These are phyloP conservation scores for Pisolithus thermaeus DNA, from an alignment of 1,284 basidiomycete species.

Conservation along the genomic window DNA sequence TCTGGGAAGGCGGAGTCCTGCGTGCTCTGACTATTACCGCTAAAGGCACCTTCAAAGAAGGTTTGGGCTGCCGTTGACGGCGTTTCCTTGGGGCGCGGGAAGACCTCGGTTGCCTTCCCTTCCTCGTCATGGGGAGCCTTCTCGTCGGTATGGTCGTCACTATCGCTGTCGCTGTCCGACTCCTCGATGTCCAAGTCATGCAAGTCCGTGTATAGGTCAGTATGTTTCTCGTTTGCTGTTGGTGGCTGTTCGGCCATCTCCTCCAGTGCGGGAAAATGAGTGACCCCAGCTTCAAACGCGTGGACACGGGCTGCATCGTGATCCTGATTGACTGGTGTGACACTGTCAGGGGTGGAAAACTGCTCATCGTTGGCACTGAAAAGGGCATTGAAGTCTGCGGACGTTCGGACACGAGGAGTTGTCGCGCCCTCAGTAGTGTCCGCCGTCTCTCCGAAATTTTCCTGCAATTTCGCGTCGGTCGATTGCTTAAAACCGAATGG, in stretches of 20 bases:
- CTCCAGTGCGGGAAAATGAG: constrained; percentile 44
- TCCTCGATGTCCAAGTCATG: constrained; percentile 64
- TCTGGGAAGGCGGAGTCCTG: constrained; percentile 11
- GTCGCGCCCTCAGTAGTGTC: constrained; percentile 21
- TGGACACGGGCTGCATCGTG: constrained; percentile 18
- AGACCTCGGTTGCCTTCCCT: constrained; percentile 13
- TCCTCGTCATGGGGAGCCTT: constrained; percentile 13
- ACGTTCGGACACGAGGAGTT: constrained; percentile 14
- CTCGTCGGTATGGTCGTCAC: constrained; percentile 46
- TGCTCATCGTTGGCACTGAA: constrained; percentile 4
- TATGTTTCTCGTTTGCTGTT: constrained; percentile 30
- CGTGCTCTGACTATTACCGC: constrained; percentile 8
- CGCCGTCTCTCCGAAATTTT: constrained; percentile 17
- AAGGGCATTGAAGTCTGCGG: constrained; percentile 13
- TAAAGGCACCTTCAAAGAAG: constrained; percentile 31
- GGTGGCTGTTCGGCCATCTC: constrained; percentile 23
- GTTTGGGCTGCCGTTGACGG: constrained; percentile 14
- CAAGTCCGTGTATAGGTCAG: constrained; percentile 49
- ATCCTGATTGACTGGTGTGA: constrained; percentile 26
- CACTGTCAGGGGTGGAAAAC: constrained; percentile 32
- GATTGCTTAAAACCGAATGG: constrained; percentile 57
- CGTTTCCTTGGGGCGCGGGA: constrained; percentile 17
- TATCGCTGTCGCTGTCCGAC: constrained; percentile 48
- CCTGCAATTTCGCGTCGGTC: constrained; percentile 25
- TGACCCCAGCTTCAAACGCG: constrained; percentile 28